phyloP scores from a whole-genome alignment of 2,329 filamentous ascomycete genomes.

The Alternaria gansuensis region DNA sequence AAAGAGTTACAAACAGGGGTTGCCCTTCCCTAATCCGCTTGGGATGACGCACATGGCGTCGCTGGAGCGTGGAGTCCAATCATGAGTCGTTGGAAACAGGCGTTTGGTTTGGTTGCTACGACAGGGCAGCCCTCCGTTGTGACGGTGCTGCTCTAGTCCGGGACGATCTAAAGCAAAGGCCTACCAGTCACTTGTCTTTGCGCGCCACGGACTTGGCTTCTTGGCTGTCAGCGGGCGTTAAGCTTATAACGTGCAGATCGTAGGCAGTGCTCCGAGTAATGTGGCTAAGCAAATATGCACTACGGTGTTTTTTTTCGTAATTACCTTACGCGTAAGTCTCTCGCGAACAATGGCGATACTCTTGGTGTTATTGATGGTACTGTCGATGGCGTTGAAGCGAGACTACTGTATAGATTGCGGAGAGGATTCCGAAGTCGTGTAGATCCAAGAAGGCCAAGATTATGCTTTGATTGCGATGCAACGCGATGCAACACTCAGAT shows the following conservation, averaged over 20 bases:
- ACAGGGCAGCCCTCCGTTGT: conserved; percentile 1
- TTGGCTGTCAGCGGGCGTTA: conserved; percentile 24
- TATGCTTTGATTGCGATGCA: conserved; percentile 20
- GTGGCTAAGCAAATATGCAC: neutral
- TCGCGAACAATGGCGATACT: conserved; percentile 1
- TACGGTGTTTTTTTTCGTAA: neutral
- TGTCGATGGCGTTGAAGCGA: conserved; percentile 1
- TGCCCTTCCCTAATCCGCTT: conserved; percentile 4
- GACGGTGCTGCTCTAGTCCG: conserved; percentile 9
- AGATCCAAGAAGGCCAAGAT: conserved; percentile 20
- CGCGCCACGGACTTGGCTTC: conserved; percentile 29
- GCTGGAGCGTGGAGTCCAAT: conserved; percentile 7
- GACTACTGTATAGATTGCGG: conserved; percentile 10
- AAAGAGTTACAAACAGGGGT: conserved; percentile 22
- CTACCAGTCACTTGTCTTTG: conserved; percentile 19
- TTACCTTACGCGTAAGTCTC: conserved; percentile 6
- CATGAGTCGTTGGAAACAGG: neutral
- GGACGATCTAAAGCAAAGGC: conserved; percentile 10
- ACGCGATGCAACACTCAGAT: conserved; percentile 20
- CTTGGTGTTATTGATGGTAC: neutral
- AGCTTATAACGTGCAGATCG: conserved; percentile 17
- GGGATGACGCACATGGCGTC: conserved; percentile 20
- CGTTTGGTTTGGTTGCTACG: conserved; percentile 10
- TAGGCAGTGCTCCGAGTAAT: neutral
- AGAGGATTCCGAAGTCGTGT: conserved; percentile 4